These are phyloP conservation scores for Scorias spongiosa DNA, from an alignment of 2,329 filamentous ascomycete genomes.

Conservation along the genomic window DNA sequence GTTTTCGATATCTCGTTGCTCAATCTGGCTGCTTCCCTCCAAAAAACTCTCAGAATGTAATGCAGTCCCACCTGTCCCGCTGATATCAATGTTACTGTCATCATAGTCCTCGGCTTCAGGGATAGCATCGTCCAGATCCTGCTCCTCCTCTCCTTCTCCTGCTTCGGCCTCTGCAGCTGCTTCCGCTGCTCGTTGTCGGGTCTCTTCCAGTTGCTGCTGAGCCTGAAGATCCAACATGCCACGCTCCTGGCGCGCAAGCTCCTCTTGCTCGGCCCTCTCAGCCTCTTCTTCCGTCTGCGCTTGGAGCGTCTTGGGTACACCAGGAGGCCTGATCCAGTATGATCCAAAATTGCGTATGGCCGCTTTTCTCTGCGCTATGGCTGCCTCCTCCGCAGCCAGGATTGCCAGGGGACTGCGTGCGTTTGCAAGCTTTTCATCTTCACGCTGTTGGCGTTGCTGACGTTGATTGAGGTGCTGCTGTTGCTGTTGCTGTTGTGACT, in stretches of 20 bases:
- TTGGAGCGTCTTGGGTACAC: slow-evolving; percentile 75
- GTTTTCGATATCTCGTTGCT: slow-evolving; percentile 25
- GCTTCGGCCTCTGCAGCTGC: slow-evolving; percentile 26
- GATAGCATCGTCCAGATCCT: slow-evolving; percentile 46
- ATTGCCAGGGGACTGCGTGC: slow-evolving; percentile 48
- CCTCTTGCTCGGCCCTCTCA: slow-evolving; percentile 74
- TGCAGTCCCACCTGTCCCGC: slow-evolving; percentile 19
- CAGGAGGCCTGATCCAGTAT: slow-evolving; percentile 79
- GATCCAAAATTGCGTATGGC: slow-evolving; percentile 80
- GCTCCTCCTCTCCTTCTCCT: slow-evolving; percentile 24
- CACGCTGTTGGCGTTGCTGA: slow-evolving; percentile 18
- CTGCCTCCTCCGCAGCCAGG: slow-evolving; percentile 61
- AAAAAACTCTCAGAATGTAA: slow-evolving; percentile 35
- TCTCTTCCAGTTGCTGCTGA: slow-evolving; percentile 43
- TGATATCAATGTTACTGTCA: slow-evolving; percentile 39
- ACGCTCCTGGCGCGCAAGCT: slow-evolving; percentile 55
- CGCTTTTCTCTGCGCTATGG: slow-evolving; percentile 58
- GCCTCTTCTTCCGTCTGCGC: slow-evolving; percentile 79
- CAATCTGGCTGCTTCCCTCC: slow-evolving; percentile 28
- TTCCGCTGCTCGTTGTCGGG: slow-evolving; percentile 17
- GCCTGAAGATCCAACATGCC: slow-evolving; percentile 57
- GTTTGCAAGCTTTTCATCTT: slow-evolving; percentile 17
- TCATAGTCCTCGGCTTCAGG: slow-evolving; percentile 42
- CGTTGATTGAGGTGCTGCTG: slow-evolving; percentile 11
- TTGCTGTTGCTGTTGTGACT: slow-evolving; percentile 6